A percentile compares a stretch with the other conserved stretches of the same genome.
These are phyloP conservation scores for Podospora tetraspora DNA, from an alignment of 495 filamentous ascomycete species.

Conservation along the genomic window DNA sequence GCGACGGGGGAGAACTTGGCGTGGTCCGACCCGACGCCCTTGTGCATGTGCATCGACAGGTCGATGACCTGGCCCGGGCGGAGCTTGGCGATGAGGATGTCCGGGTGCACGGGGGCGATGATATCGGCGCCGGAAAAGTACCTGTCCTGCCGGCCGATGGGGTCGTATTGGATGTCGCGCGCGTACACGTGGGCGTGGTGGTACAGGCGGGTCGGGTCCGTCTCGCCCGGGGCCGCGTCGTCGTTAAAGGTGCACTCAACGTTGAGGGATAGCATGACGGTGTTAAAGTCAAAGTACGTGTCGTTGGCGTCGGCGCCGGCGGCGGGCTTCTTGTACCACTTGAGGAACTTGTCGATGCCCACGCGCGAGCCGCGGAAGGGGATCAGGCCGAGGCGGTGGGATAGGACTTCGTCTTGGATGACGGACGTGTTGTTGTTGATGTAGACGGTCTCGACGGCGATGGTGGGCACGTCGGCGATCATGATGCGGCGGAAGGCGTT, in stretches of 20 bases:
- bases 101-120: conserved; percentile 74
- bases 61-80: conserved; percentile 84
- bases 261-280: conserved; percentile 63
- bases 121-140: conserved; percentile 61
- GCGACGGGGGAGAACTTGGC: conserved; percentile 97
- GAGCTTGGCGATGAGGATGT: conserved; percentile 92
- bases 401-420: conserved; percentile 94
- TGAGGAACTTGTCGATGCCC: conserved; percentile 66
- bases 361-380: conserved; percentile 74
- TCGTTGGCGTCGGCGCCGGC: conserved; percentile 28
- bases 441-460: conserved; percentile 90
- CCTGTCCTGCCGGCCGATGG: conserved; percentile 65
- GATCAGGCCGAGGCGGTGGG: conserved; percentile 81
- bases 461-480: conserved; percentile 86
- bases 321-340: conserved; percentile 59
- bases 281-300: conserved; percentile 70
- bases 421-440: conserved; percentile 93
- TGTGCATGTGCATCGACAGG: conserved; percentile 80
- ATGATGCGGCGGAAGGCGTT: conserved; percentile 98
- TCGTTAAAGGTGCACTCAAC: conserved; percentile 72
- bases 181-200: conserved; percentile 85
- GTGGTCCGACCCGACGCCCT: conserved; percentile 91
- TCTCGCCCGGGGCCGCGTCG: conserved; percentile 61
- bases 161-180: conserved; percentile 65
- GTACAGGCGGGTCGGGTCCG: conserved; percentile 78